Base-by-base conservation (phyloP, 495 filamentous ascomycete species). In the Penicillium atrosanguineum region DNA sequence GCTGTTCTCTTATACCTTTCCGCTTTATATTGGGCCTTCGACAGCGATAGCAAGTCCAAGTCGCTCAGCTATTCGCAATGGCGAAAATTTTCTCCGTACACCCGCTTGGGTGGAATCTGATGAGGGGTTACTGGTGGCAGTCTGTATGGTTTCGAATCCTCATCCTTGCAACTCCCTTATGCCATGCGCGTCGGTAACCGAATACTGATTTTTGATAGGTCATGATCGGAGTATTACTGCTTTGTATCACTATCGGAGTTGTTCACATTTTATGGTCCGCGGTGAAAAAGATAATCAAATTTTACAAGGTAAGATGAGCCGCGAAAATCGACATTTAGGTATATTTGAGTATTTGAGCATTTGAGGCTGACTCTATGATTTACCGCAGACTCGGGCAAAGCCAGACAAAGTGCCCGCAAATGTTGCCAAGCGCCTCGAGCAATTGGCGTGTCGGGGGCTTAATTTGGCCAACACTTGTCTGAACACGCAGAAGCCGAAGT, bases 51-150 rank as follows among this genome's bases (percentile, higher is more conserved):
- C 6, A 43, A 29, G 48, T 44, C 31, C 16, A 39, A n/a, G 41
- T 36, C 34, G 25, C 18, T 38, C 16, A 6, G 20, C 31, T 11
- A 39, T 16, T 51, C 53, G 51, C 25, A 26, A 71, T 75, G 72
- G 59, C 62, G 2, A 20, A 63, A 44, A 70, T 73, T 26, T 66
- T 75, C 15, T 28, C 65, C 9, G 63, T 72, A 45, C 56, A 65
- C 25, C 62, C 71, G 38, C 38, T 75, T 12, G 63, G 67, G 48
- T 75, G 74, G 74, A 45, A 45, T 47, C 18, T 44, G 12, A 75
- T 74, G 71, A 71, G 55, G 48, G 48, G 48, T 0, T 55, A 72
- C 40, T 77, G 72, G 72, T 77, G 71, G 72, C 74, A 77, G 46
- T 72, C 65, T 65, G 74, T 77, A 63, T 53, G 72, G 69, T 40